Evolutionary conservation across 345 rosid species (phyloP), one percentile per base, ranked within the genome.

Genomic region (Syzygium aqueum): DNA sequence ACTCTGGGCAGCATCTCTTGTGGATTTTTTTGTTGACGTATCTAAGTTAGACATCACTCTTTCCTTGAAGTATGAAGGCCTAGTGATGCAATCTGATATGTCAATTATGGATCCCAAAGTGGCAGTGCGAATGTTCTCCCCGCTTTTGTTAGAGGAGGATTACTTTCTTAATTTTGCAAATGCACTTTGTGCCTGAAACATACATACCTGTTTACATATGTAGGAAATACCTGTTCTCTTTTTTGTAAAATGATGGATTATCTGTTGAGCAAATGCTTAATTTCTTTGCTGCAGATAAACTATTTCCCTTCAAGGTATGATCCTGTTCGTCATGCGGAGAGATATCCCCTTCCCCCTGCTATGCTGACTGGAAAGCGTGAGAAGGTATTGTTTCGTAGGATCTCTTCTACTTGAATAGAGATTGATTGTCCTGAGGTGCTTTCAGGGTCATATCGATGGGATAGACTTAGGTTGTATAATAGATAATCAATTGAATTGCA

Each of bases 261-360:
- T 67, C 25, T 8, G 25, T 9, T 67, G 78, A 33, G 85, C 40
- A 51, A 84, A 28, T 87, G 53, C 59, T 13, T 30, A 84, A 84
- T 78, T 85, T 28, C 40, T 88, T 22, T 88, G 84, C 83, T 91
- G 86, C 92, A 96, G 95, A 89, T 96, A 53, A 93, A 97, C 91
- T 97, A 96, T 92, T 97, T 96, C 91, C 98, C 98, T 37, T 97
- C 99, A 50, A 95, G 96, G 90, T 92, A 87, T 28, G 95, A 97
- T 89, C 93, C 95, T 4, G 93, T 89, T 90, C 97, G 96, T 85
- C 95, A 96, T 90, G 98, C 97, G 40, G 95, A 94, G 89, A 91
- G 51, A 57, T 91, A 33, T 87, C 98, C 98, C 40, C 88, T 92
- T 85, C 93, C 94, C 87, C 90, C 96, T 86, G 77, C 90, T 86